phyloP scores from a whole-genome alignment of 2,329 filamentous ascomycete genomes.

The Neospermospora avenae region DNA sequence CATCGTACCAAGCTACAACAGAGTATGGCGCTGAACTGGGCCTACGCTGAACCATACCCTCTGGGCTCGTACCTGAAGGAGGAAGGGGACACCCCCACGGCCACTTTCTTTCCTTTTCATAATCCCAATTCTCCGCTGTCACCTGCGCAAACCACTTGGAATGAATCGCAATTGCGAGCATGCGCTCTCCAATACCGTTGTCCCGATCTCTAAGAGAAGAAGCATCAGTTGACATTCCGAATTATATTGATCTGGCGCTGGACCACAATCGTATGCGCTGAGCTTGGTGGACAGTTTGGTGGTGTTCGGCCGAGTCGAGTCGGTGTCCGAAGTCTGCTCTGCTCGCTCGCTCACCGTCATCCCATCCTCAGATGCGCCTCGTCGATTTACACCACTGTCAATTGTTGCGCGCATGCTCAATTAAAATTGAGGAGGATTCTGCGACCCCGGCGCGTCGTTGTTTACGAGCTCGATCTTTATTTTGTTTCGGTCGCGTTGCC shows the following conservation, averaged over 20 bases:
- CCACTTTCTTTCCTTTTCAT: no score
- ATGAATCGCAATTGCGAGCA: constrained; percentile 19
- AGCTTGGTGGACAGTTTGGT: background rate
- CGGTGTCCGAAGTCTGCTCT: background rate
- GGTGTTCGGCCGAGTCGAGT: background rate
- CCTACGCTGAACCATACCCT: no score
- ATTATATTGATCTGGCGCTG: background rate
- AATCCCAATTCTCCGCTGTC: background rate
- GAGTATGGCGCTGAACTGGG: no score
- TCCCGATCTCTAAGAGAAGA: constrained; percentile 15
- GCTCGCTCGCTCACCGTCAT: background rate
- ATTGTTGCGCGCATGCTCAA: constrained; percentile 1
- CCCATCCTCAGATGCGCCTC: background rate
- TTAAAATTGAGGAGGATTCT: background rate
- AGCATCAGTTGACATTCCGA: no score
- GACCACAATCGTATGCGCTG: constrained; percentile 9
- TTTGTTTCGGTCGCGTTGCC: background rate
- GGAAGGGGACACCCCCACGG: no score
- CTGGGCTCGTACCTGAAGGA: no score
- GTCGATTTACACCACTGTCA: background rate
- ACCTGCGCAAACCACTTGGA: constrained; percentile 10
- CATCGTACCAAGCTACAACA: no score
- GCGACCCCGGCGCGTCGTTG: background rate
- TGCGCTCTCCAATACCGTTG: constrained; percentile 18
- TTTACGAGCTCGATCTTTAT: background rate